These are phyloP conservation scores for Lachnellula willkommii DNA, from an alignment of 2,329 filamentous ascomycete genomes.

Conservation along the genomic window DNA sequence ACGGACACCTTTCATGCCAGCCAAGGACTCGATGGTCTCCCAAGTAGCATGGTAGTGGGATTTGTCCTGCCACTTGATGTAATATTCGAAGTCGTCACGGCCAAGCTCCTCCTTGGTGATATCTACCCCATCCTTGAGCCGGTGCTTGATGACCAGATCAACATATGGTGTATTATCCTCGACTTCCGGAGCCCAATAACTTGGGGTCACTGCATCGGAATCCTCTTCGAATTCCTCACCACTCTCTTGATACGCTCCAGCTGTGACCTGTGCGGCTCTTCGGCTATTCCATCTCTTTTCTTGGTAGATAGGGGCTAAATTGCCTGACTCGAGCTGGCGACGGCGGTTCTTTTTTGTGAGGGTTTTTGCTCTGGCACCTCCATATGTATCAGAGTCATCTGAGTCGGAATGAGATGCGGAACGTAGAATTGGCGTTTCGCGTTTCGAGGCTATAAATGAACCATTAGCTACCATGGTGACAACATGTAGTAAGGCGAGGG, in stretches of 20 bases:
- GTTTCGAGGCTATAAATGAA: conserved; percentile 50
- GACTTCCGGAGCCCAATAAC: conserved; percentile 63
- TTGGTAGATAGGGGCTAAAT: conserved; percentile 59
- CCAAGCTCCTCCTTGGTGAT: conserved; percentile 49
- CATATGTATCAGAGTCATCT: conserved; percentile 68
- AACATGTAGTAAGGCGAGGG: conserved; percentile 8
- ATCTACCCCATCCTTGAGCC: conserved; percentile 63
- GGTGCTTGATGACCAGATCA: conserved; percentile 85
- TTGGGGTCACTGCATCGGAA: conserved; percentile 58
- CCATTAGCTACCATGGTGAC: conserved; percentile 9
- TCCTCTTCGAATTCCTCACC: conserved; percentile 62
- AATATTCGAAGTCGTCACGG: conserved; percentile 78
- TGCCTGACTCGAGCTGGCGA: conserved; percentile 61
- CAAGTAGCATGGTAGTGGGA: conserved; percentile 95
- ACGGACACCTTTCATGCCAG: conserved; percentile 74
- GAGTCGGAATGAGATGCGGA: conserved; percentile 62
- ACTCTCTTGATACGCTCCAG: conserved; percentile 60
- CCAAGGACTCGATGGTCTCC: conserved; percentile 73
- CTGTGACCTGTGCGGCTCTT: conserved; percentile 67
- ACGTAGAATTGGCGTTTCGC: conserved; percentile 50
- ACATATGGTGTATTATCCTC: conserved; percentile 81
- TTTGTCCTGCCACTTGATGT: conserved; percentile 95
- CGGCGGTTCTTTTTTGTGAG: conserved; percentile 73
- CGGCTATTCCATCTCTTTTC: conserved; percentile 92
- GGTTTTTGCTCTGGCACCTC: conserved; percentile 65